Evolutionary conservation across 169 alveolate genomes (phyloP).

Genomic region (Eimeria falciformis): DNA sequence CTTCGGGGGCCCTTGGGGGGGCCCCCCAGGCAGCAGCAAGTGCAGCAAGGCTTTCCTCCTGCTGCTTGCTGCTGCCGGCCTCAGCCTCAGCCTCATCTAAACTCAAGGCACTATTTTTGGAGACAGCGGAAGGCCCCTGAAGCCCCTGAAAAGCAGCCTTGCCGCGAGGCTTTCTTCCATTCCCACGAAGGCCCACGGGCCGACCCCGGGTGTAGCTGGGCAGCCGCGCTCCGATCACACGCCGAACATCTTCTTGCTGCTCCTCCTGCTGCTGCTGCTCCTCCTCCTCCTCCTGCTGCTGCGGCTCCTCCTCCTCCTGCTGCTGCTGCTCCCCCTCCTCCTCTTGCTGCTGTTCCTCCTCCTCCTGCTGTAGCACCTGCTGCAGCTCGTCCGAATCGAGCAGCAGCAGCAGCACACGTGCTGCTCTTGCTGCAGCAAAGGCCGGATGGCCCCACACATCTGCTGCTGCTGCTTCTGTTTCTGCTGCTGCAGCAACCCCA

Average conservation of each 20-base stretch:
- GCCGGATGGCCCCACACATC: not conserved
- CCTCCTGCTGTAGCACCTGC: not conserved
- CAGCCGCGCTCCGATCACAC: no score
- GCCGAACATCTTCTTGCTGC: conserved; percentile 12
- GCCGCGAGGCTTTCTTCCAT: no score
- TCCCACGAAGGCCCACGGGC: no score
- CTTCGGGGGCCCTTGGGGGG: conserved; percentile 41
- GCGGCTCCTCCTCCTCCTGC: conserved; percentile 12
- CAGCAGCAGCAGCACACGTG: conserved; percentile 5
- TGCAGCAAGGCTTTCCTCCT: not conserved
- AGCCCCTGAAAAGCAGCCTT: no score
- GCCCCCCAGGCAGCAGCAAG: not conserved
- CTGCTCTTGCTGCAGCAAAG: conserved; percentile 23
- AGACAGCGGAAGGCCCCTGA: not conserved
- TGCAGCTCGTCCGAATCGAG: conserved; percentile 17
- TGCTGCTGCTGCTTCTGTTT: not conserved
- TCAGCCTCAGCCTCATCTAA: not conserved
- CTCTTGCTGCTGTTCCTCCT: conserved; percentile 15
- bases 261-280: conserved; percentile 37
- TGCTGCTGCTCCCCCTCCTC: conserved; percentile 16
- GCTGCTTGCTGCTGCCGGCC: not conserved
- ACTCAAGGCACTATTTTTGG: no score
- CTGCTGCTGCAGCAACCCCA: not conserved
- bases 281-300: not conserved
- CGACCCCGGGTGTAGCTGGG: no score